Percentiles rank a stretch among this genome's conserved stretches.
phyloP scores from a whole-genome alignment of 192 early-diverging fungal genomes.

The Mortierella claussenii region DNA sequence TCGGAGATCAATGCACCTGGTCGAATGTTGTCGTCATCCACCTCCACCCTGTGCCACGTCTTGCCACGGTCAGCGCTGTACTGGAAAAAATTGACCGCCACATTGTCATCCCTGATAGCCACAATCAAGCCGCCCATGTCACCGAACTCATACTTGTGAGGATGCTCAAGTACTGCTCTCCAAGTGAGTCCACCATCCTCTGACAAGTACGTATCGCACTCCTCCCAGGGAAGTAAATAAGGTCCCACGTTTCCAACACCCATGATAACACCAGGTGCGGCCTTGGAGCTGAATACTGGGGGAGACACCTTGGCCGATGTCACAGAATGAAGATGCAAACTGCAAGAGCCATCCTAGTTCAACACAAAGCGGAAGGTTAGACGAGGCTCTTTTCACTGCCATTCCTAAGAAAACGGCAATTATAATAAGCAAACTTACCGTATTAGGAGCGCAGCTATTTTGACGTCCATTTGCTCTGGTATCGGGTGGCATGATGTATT shows the following conservation, averaged over 20 bases:
- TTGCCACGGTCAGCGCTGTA: constrained; percentile 85
- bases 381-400: neutral
- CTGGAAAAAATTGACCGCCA: constrained; percentile 62
- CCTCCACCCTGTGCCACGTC: constrained; percentile 67
- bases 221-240: constrained; percentile 72
- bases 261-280: constrained; percentile 87
- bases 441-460: constrained; percentile 63
- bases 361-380: neutral
- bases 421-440: constrained; percentile 12
- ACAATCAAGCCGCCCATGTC: constrained; percentile 86
- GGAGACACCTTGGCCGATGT: constrained; percentile 76
- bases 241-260: constrained; percentile 91
- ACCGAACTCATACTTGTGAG: constrained; percentile 87
- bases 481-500: constrained; percentile 70
- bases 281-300: constrained; percentile 74
- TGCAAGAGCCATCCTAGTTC: constrained; percentile 66
- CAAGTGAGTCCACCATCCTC: constrained; percentile 87
- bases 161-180: constrained; percentile 69
- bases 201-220: constrained; percentile 89
- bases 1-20: constrained; percentile 80
- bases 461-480: constrained; percentile 64
- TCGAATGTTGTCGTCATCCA: constrained; percentile 63
- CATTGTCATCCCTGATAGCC: constrained; percentile 68
- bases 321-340: constrained; percentile 88
- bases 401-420: neutral